Evolutionary conservation across 768 basidiomycete genomes (phyloP).

Genomic region (Astraeus odoratus): DNA sequence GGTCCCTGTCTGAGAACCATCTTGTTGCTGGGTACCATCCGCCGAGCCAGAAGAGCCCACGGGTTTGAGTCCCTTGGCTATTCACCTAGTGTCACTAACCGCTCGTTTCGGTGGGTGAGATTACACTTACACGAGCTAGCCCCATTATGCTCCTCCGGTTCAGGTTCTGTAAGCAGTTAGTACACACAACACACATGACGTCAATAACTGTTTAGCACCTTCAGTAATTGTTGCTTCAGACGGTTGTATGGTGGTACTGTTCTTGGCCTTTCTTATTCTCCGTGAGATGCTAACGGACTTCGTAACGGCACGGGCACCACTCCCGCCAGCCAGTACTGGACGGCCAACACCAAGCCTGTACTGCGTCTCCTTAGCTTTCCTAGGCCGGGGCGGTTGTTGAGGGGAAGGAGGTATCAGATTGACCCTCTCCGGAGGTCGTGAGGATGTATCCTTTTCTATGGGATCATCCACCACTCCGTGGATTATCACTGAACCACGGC

Average conservation of each 20-base stretch:
- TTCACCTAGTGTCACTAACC: background rate
- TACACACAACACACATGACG: background rate
- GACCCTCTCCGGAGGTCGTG: slow-evolving; percentile 14
- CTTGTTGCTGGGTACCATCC: background rate
- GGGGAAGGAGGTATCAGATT: slow-evolving; percentile 13
- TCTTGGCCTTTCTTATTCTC: slow-evolving; percentile 40
- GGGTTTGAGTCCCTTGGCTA: background rate
- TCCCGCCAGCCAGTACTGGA: slow-evolving; percentile 58
- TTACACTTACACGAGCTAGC: slow-evolving; percentile 10
- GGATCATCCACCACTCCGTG: slow-evolving; percentile 42
- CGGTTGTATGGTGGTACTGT: slow-evolving; percentile 42
- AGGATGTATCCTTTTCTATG: slow-evolving; percentile 15
- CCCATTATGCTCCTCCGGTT: slow-evolving; percentile 11
- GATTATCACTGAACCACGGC: slow-evolving; percentile 29
- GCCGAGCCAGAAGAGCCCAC: background rate
- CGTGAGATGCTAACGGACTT: slow-evolving; percentile 48
- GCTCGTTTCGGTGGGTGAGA: background rate
- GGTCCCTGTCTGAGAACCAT: background rate
- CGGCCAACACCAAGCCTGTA: slow-evolving; percentile 65
- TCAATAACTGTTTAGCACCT: slow-evolving; percentile 27
- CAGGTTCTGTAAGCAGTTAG: slow-evolving; percentile 21
- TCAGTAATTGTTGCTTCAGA: slow-evolving; percentile 52
- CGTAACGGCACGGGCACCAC: slow-evolving; percentile 59
- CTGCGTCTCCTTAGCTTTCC: slow-evolving; percentile 71
- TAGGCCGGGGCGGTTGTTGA: slow-evolving; percentile 38